Percentiles rank a stretch among this genome's conserved stretches.
Conservation (phyloP, 805 yeast species). For the Yarrowia deformans region DNA sequence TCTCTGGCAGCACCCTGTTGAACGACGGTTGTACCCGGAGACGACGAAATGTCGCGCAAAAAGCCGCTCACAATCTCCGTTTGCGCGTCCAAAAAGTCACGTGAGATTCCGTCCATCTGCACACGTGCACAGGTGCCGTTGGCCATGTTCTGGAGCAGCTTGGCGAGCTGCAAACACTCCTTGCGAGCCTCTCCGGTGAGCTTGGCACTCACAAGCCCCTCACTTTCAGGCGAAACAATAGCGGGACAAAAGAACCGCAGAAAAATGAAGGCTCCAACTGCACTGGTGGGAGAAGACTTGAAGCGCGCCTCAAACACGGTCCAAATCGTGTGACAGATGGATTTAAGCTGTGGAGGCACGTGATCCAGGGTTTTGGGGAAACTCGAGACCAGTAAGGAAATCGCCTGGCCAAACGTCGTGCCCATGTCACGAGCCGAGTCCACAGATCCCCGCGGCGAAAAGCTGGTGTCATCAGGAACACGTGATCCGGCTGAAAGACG, state of each 20-base stretch:
- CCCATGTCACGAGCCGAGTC: constrained; percentile 47
- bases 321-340: constrained; percentile 68
- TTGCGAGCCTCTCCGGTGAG: constrained; percentile 44
- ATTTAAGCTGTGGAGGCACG: constrained; percentile 46
- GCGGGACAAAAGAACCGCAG: constrained; percentile 81
- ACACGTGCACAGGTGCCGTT: constrained; percentile 43
- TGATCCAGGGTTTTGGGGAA: constrained; percentile 65
- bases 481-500: neutral
- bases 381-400: constrained; percentile 46
- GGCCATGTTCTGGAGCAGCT: constrained; percentile 48
- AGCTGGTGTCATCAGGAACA: neutral
- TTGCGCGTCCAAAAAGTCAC: constrained; percentile 20
- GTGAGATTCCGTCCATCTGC: constrained; percentile 41
- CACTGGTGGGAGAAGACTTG: constrained; percentile 66
- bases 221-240: constrained; percentile 76
- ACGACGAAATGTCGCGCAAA: constrained; percentile 34
- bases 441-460: no score
- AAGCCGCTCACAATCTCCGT: constrained; percentile 58
- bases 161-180: constrained; percentile 46
- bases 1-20: constrained; percentile 45
- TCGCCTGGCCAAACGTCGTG: neutral
- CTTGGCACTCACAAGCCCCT: constrained; percentile 44
- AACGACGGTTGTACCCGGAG: constrained; percentile 36
- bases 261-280: constrained; percentile 84
- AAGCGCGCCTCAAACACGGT: constrained; percentile 63